Percentiles rank a stretch among this genome's conserved stretches.
Conservation (phyloP, 139 green algal genomes). For the Deuterostichococcus epilithicus region DNA sequence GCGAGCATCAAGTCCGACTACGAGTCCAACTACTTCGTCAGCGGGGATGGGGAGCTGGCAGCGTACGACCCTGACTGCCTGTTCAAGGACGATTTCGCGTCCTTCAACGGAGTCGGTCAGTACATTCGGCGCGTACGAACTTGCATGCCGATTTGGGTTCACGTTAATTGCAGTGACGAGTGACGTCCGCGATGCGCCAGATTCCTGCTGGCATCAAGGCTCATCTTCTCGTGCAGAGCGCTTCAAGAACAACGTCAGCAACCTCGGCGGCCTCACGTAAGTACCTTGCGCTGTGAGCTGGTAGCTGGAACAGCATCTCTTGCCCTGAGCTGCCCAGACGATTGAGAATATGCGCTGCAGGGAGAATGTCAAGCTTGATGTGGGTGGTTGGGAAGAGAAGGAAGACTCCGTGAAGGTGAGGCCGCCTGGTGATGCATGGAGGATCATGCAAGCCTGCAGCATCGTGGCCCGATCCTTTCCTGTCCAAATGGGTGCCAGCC, state of each 20-base stretch:
- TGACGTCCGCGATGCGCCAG: too few species aligned
- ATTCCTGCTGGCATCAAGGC: too few species aligned
- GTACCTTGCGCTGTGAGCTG: background rate
- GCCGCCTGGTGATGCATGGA: too few species aligned
- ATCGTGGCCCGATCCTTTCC: too few species aligned
- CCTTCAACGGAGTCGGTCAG: background rate
- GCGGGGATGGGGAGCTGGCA: slow-evolving; percentile 39
- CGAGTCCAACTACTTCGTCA: slow-evolving; percentile 70
- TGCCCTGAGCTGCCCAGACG: background rate
- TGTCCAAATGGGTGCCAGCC: too few species aligned
- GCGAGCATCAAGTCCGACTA: slow-evolving; percentile 62
- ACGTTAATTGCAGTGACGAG: too few species aligned
- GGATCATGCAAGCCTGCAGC: too few species aligned
- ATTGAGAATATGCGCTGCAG: slow-evolving; percentile 8
- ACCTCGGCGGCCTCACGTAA: slow-evolving; percentile 73
- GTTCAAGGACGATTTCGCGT: slow-evolving; percentile 66
- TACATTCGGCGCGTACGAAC: background rate
- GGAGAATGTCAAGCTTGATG: slow-evolving; percentile 63
- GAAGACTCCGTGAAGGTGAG: slow-evolving; percentile 12
- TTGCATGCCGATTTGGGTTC: too few species aligned
- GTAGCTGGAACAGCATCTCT: background rate
- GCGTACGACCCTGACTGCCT: slow-evolving; percentile 55
- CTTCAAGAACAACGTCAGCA: slow-evolving; percentile 86
- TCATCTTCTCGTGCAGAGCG: slow-evolving; percentile 36
- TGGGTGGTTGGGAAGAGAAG: slow-evolving; percentile 55